Base-by-base conservation (phyloP, 345 rosid genomes). In the Boechera divaricarpa region DNA sequence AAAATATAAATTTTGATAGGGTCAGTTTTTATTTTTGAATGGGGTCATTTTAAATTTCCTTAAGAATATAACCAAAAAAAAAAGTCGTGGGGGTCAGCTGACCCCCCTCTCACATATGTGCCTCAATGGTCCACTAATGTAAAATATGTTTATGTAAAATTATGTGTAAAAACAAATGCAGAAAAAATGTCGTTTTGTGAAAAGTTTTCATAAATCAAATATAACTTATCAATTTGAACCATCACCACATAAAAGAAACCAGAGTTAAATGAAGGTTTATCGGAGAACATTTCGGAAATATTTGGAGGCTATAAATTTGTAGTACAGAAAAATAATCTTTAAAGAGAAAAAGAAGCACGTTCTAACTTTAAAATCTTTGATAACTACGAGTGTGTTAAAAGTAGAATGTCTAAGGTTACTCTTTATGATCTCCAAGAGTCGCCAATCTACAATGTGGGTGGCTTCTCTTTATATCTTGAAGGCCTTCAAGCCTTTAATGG, bases 351-450 rank as follows among this genome's bases (percentile, higher is more conserved):
- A 70, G 65, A 63, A 70, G 28, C 53, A 70, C 21, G 60, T 70
- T 55, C 42, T 52, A 10, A 63, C 80, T 77, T 77, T 77, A 45
- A 36, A 70, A 63, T 70, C 80, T 48, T 63, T 10, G 0, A 62
- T 77, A 48, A 62, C 39, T 70, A 54, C 61, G 18, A 54, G 63
- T 67, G 16, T 60, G 51, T 44, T 60, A 67, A 67, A 78, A 72
- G 38, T 58, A 67, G 52, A 67, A 67, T 72, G 81, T 60, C 74
- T 68, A 53, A 67, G 78, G 82, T 73, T 67, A 73, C 82, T 79
- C 74, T 73, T 73, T 79, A 67, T 61, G 29, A 51, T 79, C 78
- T 53, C 78, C 77, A 79, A 79, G 82, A 79, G 82, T 60, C 82
- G 41, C 59, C 74, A 79, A 73, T 67, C 66, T 61, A 51, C 58